A percentile compares a stretch with the other conserved stretches of the same genome.
Evolutionary conservation across 2,329 filamentous ascomycete genomes (phyloP).

Genomic region (Aspergillus phoenicis): DNA sequence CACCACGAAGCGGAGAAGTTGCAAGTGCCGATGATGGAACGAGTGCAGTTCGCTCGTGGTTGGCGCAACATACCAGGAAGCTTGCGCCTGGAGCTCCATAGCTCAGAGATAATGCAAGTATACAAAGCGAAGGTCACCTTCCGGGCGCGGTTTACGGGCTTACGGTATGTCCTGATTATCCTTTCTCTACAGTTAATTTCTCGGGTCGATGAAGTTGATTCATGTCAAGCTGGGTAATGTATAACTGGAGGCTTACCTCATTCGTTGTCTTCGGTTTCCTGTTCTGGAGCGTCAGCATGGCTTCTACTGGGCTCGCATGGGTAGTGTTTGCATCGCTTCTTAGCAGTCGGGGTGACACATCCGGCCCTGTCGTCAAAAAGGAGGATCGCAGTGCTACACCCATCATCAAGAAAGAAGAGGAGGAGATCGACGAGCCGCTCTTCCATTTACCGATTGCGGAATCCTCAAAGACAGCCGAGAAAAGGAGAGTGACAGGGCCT

Average conservation of each 20-base stretch:
- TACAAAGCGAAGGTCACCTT: slow-evolving; percentile 71
- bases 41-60: slow-evolving; percentile 64
- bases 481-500: slow-evolving; percentile 31
- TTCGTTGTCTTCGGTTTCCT: slow-evolving; percentile 68
- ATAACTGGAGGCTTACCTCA: slow-evolving; percentile 72
- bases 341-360: slow-evolving; percentile 21
- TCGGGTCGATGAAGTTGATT: slow-evolving; percentile 21
- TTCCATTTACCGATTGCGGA: slow-evolving; percentile 8
- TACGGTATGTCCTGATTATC: slow-evolving; percentile 52
- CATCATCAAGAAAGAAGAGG: slow-evolving; percentile 20
- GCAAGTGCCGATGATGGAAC: slow-evolving; percentile 71
- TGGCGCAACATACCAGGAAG: slow-evolving; percentile 56
- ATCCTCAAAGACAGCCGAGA: slow-evolving; percentile 2
- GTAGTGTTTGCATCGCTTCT: slow-evolving; percentile 53
- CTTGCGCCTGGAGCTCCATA: slow-evolving; percentile 69
- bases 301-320: slow-evolving; percentile 69
- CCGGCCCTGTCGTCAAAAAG: slow-evolving; percentile 17
- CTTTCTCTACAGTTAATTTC: not conserved
- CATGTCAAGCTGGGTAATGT: slow-evolving; percentile 73
- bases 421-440: slow-evolving; percentile 19
- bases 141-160: slow-evolving; percentile 72
- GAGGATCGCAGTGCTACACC: slow-evolving; percentile 20
- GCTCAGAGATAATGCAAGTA: slow-evolving; percentile 70
- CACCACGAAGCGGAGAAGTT: slow-evolving; percentile 66
- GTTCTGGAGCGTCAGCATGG: slow-evolving; percentile 78